Evolutionary conservation across 768 basidiomycete species (phyloP).

Genomic region (Jaapia argillacea): DNA sequence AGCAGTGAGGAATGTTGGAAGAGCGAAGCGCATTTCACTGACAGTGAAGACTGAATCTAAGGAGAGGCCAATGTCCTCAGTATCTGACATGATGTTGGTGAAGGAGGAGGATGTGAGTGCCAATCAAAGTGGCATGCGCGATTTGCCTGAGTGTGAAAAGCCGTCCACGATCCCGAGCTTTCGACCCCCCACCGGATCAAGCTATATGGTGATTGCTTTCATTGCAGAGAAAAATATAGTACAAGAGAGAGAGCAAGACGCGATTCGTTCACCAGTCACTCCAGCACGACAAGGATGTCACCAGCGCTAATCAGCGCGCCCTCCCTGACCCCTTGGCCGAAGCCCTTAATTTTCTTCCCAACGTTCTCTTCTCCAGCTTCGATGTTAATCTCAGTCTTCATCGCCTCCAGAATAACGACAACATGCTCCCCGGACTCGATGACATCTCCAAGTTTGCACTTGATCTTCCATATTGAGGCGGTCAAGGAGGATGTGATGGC

Average conservation of each 20-base stretch:
- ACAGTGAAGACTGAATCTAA: conserved; percentile 45
- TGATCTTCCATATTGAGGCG: conserved; percentile 43
- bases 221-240: too few relatives aligned
- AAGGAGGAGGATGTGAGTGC: not conserved
- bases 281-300: conserved; percentile 30
- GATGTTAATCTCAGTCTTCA: conserved; percentile 55
- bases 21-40: conserved; percentile 12
- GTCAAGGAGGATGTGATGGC: conserved; percentile 23
- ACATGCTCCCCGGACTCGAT: conserved; percentile 32
- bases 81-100: conserved; percentile 1
- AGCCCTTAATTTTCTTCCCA: conserved; percentile 29
- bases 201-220: too few relatives aligned
- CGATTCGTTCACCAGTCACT: too few relatives aligned
- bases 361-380: conserved; percentile 33
- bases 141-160: too few relatives aligned
- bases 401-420: conserved; percentile 46
- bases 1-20: not conserved
- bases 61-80: conserved; percentile 23
- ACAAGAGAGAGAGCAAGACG: too few relatives aligned
- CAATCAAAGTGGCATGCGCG: too few relatives aligned
- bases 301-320: conserved; percentile 38
- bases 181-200: too few relatives aligned
- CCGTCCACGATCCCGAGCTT: too few relatives aligned
- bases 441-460: conserved; percentile 28
- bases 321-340: conserved; percentile 31